These are phyloP conservation scores for Cladosporium phlei DNA, from an alignment of 2,329 filamentous ascomycete species.

Conservation along the genomic window DNA sequence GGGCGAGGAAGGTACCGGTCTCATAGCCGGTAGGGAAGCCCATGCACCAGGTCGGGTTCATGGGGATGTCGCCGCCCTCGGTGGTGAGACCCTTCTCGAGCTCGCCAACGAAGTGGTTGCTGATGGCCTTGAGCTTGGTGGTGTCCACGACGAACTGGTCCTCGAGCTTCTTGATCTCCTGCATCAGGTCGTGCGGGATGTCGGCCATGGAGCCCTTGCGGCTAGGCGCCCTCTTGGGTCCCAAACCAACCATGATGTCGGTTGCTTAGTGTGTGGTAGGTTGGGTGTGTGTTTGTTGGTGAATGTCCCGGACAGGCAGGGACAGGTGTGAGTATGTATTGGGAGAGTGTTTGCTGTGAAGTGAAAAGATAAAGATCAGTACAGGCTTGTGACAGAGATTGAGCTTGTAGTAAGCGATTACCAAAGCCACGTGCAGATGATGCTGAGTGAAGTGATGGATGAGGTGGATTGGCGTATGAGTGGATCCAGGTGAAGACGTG, in stretches of 20 bases:
- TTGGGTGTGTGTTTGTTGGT: not conserved
- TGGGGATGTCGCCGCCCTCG: slow-evolving; percentile 90
- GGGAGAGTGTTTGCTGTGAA: not conserved
- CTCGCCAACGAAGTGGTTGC: slow-evolving; percentile 82
- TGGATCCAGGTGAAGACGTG: not conserved
- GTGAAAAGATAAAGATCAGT: not conserved
- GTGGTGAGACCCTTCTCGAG: slow-evolving; percentile 82
- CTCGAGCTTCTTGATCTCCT: slow-evolving; percentile 79
- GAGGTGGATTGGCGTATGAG: too few species aligned
- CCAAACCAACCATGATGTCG: slow-evolving; percentile 58
- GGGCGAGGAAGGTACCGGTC: slow-evolving; percentile 78
- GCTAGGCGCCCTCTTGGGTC: slow-evolving; percentile 60
- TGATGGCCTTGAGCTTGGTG: slow-evolving; percentile 81
- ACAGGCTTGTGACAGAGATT: not conserved
- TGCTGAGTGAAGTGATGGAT: slow-evolving; percentile 1
- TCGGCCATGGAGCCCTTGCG: slow-evolving; percentile 85
- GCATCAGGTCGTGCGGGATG: slow-evolving; percentile 76
- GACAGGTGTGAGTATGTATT: not conserved
- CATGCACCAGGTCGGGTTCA: slow-evolving; percentile 98
- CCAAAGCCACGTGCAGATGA: slow-evolving; percentile 10
- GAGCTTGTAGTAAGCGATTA: slow-evolving; percentile 8
- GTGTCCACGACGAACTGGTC: slow-evolving; percentile 73
- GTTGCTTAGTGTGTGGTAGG: slow-evolving; percentile 14
- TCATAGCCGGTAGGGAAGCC: slow-evolving; percentile 81
- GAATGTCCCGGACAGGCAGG: slow-evolving; percentile 4